A percentile compares a stretch with the other conserved stretches of the same genome.
phyloP scores from a whole-genome alignment of 164 flowering plant species.

The Dillenia turbinata region DNA sequence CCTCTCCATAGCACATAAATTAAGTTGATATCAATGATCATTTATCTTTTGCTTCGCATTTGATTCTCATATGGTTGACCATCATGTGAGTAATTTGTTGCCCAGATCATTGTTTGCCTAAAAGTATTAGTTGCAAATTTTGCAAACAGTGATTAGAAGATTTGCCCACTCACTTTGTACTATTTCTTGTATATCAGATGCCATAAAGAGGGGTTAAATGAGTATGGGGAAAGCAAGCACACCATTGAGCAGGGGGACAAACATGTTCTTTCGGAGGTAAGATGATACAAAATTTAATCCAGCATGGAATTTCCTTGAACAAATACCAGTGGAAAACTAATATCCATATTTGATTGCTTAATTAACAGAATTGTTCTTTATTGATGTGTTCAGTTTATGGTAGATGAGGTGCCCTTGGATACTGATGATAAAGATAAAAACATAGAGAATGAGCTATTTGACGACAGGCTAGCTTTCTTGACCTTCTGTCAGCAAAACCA shows the following conservation, averaged over 20 bases:
- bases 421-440: slow-evolving; percentile 35
- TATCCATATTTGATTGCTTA: neutral
- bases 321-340: too few relatives aligned
- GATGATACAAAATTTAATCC: neutral
- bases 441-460: slow-evolving; percentile 26
- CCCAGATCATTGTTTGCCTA: neutral
- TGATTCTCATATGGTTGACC: too few relatives aligned
- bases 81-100: neutral
- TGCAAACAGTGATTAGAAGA: too few relatives aligned
- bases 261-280: slow-evolving; percentile 30
- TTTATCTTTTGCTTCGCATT: too few relatives aligned
- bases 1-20: too few relatives aligned
- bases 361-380: neutral
- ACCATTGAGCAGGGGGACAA: slow-evolving; percentile 15
- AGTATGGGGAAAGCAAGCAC: slow-evolving; percentile 14
- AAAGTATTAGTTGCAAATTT: too few relatives aligned
- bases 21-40: too few relatives aligned
- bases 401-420: slow-evolving; percentile 24
- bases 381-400: slow-evolving; percentile 21
- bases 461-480: slow-evolving; percentile 32
- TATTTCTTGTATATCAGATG: slow-evolving; percentile 27
- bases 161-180: neutral
- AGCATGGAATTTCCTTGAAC: too few relatives aligned
- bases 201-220: slow-evolving; percentile 19
- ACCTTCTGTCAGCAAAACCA: slow-evolving; percentile 38